Evolutionary conservation across 2,329 filamentous ascomycete genomes (phyloP), one percentile per base, ranked within the genome.

Genomic region (Escovopsis weberi): DNA sequence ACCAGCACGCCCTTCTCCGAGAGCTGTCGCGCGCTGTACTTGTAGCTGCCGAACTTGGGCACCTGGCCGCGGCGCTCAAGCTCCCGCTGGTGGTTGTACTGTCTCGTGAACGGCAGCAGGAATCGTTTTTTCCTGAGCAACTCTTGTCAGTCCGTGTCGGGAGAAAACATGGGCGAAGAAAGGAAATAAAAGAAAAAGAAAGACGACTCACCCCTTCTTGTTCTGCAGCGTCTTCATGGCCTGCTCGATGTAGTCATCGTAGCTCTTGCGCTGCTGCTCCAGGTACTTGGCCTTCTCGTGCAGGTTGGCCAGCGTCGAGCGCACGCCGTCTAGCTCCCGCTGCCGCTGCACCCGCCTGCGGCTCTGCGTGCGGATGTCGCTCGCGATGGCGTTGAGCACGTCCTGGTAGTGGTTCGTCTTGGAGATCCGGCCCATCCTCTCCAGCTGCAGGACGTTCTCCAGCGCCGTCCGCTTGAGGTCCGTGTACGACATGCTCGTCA

Each of bases 161-260:
- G 4, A 11, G 36, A 10, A 11, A 23, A 37, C 12, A 32, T 15
- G n/a, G 6, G 12, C 12, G 23, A 10, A 18, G 4, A 26, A 30
- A 35, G 4, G 4, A 32, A n/a, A 34, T 12, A 15, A 15, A 15
- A 15, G 15, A 15, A 15, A 15, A 15, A 15, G 15, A 15, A 15
- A 15, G 15, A 15, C 15, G 15, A 62, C 74, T 59, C 71, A 81
- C 75, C 82, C 88, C 65, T 95, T 95, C 63, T 95, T 94, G 65
- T 85, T 94, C 62, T 96, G 91, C 45, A 98, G 70, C 4, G 93
- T 98, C 46, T 88, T 74, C 85, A 98, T 95, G 39, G 91, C 89
- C 61, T 94, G 88, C 66, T 98, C 93, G 56, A 98, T 94, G 64
- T 98, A 98, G 65, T 98, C 87, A 59, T 98, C 94, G 66, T 98